Base-by-base conservation (phyloP, 2,329 filamentous ascomycete genomes). In the Lomentospora prolificans region DNA sequence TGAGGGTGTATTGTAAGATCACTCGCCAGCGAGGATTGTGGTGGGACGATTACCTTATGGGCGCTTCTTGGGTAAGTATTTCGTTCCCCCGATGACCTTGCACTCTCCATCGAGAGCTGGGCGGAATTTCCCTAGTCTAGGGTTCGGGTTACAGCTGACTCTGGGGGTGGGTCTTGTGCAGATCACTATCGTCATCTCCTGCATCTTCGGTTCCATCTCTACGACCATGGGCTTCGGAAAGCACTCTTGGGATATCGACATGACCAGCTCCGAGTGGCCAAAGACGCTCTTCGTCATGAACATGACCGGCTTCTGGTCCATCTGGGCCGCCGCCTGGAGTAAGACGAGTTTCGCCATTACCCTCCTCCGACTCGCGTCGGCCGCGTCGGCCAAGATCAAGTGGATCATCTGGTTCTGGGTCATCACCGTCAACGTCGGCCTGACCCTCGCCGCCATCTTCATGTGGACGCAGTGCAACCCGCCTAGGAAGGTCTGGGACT, bases 301-400 rank as follows among this genome's bases (percentile, higher is more conserved):
- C 30, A 53, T 67, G 5, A 60, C 61, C 4, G 65, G 63, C 3
- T 55, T 61, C 4, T 67, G 67, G 46, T 67, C 66, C 10, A 65
- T 70, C n/a, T 59, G 66, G 12, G 64, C 69, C 1, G 69, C 69
- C 3, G 63, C 67, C 1, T 64, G 62, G 55, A 70, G 67, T 57
- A 72, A 72, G 57, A 68, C 70, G 0, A 70, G 69, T 0, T 70
- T 72, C 55, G 68, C 67, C 10, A 61, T 71, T 14, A 70, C 68
- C 0, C 58, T 71, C 2, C 62, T 71, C n/a, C 63, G 68, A 3
- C 62, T 71, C 27, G 59, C 63, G 3, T 28, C 53, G 4, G 44
- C 44, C 22, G 44, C 44, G 3, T 39, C 53, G 58, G 65, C 66
- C 57, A 62, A 63, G 3, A 59, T 67, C 9, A 52, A 62, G 3